Conservation (phyloP, 805 yeast species). For the Ogataea sp. region DNA sequence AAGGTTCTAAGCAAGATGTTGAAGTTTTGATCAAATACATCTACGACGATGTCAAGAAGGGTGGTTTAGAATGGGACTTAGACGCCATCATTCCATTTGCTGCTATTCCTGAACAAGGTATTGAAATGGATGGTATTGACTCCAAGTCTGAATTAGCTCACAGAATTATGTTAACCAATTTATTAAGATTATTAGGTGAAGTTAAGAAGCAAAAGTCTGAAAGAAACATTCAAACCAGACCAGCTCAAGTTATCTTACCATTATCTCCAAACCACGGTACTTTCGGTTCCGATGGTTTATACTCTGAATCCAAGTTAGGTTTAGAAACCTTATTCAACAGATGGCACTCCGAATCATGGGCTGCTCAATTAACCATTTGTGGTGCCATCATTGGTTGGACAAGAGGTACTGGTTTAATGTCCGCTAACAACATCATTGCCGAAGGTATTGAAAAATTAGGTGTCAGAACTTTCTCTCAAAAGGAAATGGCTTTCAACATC, state of each 20-base stretch:
- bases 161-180: constrained; percentile 95
- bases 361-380: constrained; percentile 84
- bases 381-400: constrained; percentile 99
- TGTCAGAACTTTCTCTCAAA: constrained; percentile 96
- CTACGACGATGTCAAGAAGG: constrained; percentile 73
- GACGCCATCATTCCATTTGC: constrained; percentile 97
- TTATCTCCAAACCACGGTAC: constrained; percentile 99
- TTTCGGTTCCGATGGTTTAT: constrained; percentile 96
- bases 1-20: constrained; percentile 93
- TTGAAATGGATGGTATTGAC: constrained; percentile 86
- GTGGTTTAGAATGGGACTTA: constrained; percentile 96
- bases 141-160: constrained; percentile 97
- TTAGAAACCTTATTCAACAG: constrained; percentile 96
- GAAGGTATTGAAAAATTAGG: constrained; percentile 95
- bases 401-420: constrained; percentile 99
- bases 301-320: constrained; percentile 94
- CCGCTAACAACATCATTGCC: constrained; percentile 93
- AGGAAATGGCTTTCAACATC: constrained; percentile 98
- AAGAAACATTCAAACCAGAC: constrained; percentile 82
- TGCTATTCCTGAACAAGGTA: constrained; percentile 98
- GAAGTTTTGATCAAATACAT: constrained; percentile 78
- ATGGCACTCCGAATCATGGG: constrained; percentile 99
- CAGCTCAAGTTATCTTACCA: constrained; percentile 96
- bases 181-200: constrained; percentile 85
- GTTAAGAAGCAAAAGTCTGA: constrained; percentile 78